phyloP scores from a whole-genome alignment of 106 monocot species.

The Allium cepa region DNA sequence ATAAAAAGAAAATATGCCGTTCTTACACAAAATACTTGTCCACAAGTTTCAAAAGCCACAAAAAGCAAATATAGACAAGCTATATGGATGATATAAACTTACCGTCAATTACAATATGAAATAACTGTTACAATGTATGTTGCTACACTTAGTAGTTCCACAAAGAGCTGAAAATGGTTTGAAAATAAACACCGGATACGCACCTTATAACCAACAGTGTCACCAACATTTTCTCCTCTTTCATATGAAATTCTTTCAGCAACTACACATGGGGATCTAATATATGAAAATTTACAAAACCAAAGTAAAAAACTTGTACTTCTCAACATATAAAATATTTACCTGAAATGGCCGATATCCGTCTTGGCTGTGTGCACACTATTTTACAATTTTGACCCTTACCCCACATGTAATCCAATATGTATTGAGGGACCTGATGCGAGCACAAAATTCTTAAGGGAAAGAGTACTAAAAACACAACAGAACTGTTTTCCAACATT shows the following conservation, averaged over 20 bases:
- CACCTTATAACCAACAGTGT: conserved; percentile 98
- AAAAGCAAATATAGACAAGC: too few species aligned
- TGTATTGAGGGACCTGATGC: conserved; percentile 89
- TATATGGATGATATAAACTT: too few species aligned
- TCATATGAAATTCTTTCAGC: conserved; percentile 95
- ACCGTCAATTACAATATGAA: too few species aligned
- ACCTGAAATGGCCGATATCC: conserved; percentile 98
- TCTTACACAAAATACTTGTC: too few species aligned
- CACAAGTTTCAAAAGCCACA: too few species aligned
- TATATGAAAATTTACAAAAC: conserved; percentile 4
- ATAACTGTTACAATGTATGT: too few species aligned
- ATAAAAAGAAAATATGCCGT: too few species aligned
- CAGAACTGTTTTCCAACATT: neutral
- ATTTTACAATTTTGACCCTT: conserved; percentile 84
- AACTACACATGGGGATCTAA: conserved; percentile 41
- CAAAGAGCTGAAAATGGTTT: neutral
- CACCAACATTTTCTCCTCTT: conserved; percentile 88
- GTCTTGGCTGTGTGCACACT: conserved; percentile 91
- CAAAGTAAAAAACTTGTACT: neutral
- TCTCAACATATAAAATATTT: neutral
- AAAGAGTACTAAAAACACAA: conserved; percentile 3
- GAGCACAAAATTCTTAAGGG: neutral
- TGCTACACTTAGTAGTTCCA: too few species aligned
- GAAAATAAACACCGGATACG: neutral
- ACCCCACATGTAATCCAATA: conserved; percentile 85